Evolutionary conservation across 768 basidiomycete species (phyloP), one percentile per base, ranked within the genome.

Genomic region (Suillus occidentalis): DNA sequence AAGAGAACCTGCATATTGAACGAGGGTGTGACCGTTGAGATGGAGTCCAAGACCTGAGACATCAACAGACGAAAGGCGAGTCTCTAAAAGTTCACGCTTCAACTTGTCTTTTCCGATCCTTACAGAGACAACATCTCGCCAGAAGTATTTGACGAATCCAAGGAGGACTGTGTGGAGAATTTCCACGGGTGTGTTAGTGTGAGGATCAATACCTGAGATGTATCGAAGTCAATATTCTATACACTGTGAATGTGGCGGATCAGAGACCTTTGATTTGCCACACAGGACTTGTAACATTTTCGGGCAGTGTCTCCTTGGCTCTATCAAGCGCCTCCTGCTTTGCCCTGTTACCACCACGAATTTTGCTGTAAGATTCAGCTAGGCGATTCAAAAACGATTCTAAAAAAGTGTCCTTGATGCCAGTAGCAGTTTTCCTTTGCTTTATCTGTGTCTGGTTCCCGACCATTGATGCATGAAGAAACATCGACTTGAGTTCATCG

Each of bases 111-210:
- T 62, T 20, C 59, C 56, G 12, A 42, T 59, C 22, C 47, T 22
- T 14, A 49, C 22, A 9, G 39, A 57, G 8, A 68, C 64, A 6
- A 45, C 62, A 56, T 72, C 67, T 2, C 67, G 36, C 71, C 71
- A 73, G 25, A 67, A 63, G 47, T 72, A 73, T 52, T 73, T 73
- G 50, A 73, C 63, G 42, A 72, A 61, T 34, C 67, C 69, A 4
- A 73, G 67, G 1, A 73, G 68, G 40, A 73, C 49, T 0, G 66
- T 66, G 61, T 73, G 71, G 1, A 73, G 63, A 3, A 73, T 68
- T 60, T 73, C 70, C 18, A 71, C 68, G 2, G 70, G 72, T 0
- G 71, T 71, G 49, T 71, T 66, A 5, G n/a, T 16, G 45, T 69
- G 65, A 6, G 70, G 68, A 60, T 72, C 64, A 20, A 72, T 55